Evolutionary conservation across 345 rosid genomes (phyloP).

Genomic region (Nephelium lappaceum): DNA sequence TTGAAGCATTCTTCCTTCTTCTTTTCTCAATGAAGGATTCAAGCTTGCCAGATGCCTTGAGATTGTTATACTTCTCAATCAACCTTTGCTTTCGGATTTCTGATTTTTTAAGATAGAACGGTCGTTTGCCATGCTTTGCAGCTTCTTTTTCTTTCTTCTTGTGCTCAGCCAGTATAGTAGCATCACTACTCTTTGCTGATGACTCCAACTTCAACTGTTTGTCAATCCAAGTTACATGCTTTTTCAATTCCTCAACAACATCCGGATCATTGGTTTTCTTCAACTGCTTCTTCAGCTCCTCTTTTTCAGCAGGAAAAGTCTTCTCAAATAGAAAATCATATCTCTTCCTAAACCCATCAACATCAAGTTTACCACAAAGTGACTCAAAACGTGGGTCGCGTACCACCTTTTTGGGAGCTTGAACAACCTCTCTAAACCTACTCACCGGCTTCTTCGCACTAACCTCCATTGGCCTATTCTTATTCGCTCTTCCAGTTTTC

Average conservation of each 20-base stretch:
- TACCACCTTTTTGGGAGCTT: slow-evolving; percentile 69
- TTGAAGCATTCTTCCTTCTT: slow-evolving; percentile 88
- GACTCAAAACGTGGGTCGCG: slow-evolving; percentile 87
- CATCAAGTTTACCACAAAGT: slow-evolving; percentile 61
- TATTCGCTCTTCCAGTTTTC: slow-evolving; percentile 5
- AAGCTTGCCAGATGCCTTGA: slow-evolving; percentile 81
- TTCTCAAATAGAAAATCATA: slow-evolving; percentile 67
- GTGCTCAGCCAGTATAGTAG: slow-evolving; percentile 69
- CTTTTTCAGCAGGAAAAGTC: slow-evolving; percentile 66
- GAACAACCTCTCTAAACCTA: slow-evolving; percentile 74
- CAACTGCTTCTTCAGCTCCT: slow-evolving; percentile 52
- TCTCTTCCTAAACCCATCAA: slow-evolving; percentile 78
- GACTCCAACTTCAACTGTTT: slow-evolving; percentile 72
- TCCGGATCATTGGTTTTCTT: slow-evolving; percentile 43
- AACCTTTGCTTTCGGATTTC: slow-evolving; percentile 77
- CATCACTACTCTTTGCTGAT: slow-evolving; percentile 57
- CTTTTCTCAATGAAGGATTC: slow-evolving; percentile 75
- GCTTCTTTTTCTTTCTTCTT: slow-evolving; percentile 90
- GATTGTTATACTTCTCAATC: slow-evolving; percentile 52
- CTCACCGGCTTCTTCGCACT: slow-evolving; percentile 80
- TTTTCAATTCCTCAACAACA: slow-evolving; percentile 40
- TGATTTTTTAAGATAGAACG: slow-evolving; percentile 87
- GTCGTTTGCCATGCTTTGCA: slow-evolving; percentile 77
- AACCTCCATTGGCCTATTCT: slow-evolving; percentile 67
- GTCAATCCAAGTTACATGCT: slow-evolving; percentile 53